Conservation (phyloP, 1,139 yeast species). For the Pichia sp. region DNA sequence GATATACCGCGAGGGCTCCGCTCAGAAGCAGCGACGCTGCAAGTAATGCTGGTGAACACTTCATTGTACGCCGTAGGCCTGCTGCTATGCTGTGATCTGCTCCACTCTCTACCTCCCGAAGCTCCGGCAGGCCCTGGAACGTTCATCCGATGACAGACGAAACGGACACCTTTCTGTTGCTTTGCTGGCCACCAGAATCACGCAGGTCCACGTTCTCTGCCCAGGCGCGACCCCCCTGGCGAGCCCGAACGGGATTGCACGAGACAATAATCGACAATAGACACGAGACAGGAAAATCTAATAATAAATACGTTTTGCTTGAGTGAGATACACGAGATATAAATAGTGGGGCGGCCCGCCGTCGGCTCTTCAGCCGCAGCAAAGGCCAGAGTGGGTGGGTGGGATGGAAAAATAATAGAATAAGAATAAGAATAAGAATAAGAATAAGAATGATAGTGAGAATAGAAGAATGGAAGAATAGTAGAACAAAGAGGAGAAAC, state of each 20-base stretch:
- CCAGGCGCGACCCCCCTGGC: no score
- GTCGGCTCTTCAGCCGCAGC: neutral
- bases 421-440: neutral
- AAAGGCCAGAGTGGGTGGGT: neutral
- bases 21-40: slow-evolving; percentile 1
- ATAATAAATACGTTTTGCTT: neutral
- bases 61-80: slow-evolving; percentile 4
- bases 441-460: neutral
- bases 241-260: no score
- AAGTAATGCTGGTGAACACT: neutral
- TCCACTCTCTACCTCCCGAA: no score
- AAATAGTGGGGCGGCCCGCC: neutral
- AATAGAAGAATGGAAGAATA: neutral
- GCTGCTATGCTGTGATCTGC: no score
- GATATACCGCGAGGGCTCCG: slow-evolving; percentile 24
- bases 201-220: no score
- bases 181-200: no score
- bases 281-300: neutral
- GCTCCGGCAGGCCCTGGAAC: no score
- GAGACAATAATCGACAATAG: neutral
- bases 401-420: neutral
- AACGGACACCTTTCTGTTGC: no score
- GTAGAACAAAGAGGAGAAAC: neutral
- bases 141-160: no score
- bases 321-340: neutral